Conservation (phyloP, 441 rosid species). For the Corymbia citriodora region DNA sequence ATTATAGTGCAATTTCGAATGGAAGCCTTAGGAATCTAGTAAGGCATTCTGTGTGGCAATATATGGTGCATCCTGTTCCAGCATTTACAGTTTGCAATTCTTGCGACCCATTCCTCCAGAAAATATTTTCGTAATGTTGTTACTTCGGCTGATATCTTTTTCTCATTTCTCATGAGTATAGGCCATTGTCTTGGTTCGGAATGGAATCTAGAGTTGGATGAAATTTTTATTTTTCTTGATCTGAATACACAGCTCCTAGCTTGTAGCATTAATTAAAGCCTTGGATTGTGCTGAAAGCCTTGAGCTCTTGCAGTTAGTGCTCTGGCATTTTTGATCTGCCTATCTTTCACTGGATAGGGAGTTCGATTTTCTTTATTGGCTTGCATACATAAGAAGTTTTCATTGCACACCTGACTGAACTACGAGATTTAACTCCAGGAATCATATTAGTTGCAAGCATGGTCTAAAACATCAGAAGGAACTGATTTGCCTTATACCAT, state of each 20-base stretch:
- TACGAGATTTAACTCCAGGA: background rate
- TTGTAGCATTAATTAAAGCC: background rate
- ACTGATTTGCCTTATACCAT: conserved; percentile 27
- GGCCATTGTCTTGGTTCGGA: background rate
- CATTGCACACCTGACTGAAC: background rate
- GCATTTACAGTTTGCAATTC: background rate
- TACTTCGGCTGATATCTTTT: background rate
- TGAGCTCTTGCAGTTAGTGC: background rate
- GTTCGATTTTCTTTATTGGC: background rate
- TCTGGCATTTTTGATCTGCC: background rate
- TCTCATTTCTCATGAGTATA: background rate
- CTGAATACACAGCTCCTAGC: background rate
- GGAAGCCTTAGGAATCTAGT: background rate
- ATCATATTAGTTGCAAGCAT: background rate
- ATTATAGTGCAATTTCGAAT: background rate
- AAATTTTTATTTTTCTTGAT: background rate
- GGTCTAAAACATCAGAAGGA: background rate
- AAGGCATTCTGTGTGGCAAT: background rate
- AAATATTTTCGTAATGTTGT: background rate
- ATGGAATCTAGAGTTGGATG: background rate
- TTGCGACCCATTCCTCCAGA: background rate
- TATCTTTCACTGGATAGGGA: background rate
- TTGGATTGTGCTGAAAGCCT: background rate
- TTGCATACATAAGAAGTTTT: background rate
- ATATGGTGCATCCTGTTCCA: background rate